Evolutionary conservation across 2,329 filamentous ascomycete genomes (phyloP).

Genomic region (Teratosphaeriaceae sp.): DNA sequence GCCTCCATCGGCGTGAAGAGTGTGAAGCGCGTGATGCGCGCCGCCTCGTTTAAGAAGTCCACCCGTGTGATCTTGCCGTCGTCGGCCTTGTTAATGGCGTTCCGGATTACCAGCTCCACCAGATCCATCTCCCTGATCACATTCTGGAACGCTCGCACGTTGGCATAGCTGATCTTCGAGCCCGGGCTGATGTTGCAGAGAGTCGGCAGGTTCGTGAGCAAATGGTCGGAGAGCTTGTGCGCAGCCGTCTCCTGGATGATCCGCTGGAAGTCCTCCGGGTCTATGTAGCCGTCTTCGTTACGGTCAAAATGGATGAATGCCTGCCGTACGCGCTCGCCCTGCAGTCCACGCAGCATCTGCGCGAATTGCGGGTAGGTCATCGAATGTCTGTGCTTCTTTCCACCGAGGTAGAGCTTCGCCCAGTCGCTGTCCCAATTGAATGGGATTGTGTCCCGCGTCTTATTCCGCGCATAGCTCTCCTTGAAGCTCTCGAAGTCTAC

Average conservation of each 20-base stretch:
- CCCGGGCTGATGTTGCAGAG: slow-evolving; percentile 90
- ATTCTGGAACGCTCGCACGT: slow-evolving; percentile 96
- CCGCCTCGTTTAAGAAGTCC: slow-evolving; percentile 92
- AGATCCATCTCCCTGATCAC: slow-evolving; percentile 97
- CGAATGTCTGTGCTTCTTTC: slow-evolving; percentile 77
- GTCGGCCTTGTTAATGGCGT: slow-evolving; percentile 71
- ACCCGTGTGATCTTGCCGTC: slow-evolving; percentile 92
- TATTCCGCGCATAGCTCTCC: slow-evolving; percentile 79
- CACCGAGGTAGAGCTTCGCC: slow-evolving; percentile 89
- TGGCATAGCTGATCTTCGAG: slow-evolving; percentile 95
- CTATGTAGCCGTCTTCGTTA: slow-evolving; percentile 89
- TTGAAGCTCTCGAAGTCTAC: slow-evolving; percentile 90
- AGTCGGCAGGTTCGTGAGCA: slow-evolving; percentile 82
- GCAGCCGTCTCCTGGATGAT: slow-evolving; percentile 89
- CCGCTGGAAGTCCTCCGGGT: slow-evolving; percentile 90
- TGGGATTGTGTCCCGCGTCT: slow-evolving; percentile 74
- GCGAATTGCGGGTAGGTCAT: slow-evolving; percentile 96
- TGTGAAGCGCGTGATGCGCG: slow-evolving; percentile 85
- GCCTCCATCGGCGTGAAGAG: slow-evolving; percentile 98
- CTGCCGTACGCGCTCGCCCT: slow-evolving; percentile 92
- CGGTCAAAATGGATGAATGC: slow-evolving; percentile 90
- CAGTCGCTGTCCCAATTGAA: slow-evolving; percentile 98
- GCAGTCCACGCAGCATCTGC: slow-evolving; percentile 92
- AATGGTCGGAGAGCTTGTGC: slow-evolving; percentile 96
- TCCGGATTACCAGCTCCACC: slow-evolving; percentile 85